These are phyloP conservation scores for Mycena epipterygia DNA, from an alignment of 768 basidiomycete genomes.

Conservation along the genomic window DNA sequence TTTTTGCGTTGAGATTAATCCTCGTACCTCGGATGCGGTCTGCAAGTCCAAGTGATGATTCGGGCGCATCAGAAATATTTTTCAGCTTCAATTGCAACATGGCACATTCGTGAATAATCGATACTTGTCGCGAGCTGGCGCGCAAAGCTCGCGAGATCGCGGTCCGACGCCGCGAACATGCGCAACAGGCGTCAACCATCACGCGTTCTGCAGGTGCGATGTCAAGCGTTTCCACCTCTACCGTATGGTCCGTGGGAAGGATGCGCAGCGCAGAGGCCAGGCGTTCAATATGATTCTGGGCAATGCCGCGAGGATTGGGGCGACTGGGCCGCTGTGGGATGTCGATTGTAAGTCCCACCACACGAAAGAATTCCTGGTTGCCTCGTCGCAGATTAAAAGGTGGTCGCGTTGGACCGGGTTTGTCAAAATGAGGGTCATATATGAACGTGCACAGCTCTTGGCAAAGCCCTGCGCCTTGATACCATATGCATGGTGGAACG, in stretches of 20 bases:
- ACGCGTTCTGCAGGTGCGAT: not conserved
- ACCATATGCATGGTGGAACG: not conserved
- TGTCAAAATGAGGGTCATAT: not conserved
- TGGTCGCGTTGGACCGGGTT: not conserved
- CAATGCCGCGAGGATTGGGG: no score
- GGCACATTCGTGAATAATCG: no score
- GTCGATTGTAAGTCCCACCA: not conserved
- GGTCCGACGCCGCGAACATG: not conserved
- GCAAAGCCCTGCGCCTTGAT: not conserved
- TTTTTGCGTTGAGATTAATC: no score
- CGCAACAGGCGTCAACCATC: not conserved
- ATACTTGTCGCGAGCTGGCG: not conserved
- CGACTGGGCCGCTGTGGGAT: not conserved
- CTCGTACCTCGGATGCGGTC: no score
- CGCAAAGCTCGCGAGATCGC: not conserved
- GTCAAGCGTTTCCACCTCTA: not conserved
- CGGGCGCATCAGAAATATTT: no score
- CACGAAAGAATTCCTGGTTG: not conserved
- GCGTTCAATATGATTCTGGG: not conserved
- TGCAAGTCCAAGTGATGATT: no score
- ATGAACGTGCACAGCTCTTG: no score
- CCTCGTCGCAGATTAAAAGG: no score
- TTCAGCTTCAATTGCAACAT: no score
- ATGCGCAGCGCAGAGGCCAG: not conserved
- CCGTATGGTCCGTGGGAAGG: not conserved